Evolutionary conservation across 805 yeast species (phyloP), one percentile per base, ranked within the genome.

Genomic region (Starmerella davenportii): DNA sequence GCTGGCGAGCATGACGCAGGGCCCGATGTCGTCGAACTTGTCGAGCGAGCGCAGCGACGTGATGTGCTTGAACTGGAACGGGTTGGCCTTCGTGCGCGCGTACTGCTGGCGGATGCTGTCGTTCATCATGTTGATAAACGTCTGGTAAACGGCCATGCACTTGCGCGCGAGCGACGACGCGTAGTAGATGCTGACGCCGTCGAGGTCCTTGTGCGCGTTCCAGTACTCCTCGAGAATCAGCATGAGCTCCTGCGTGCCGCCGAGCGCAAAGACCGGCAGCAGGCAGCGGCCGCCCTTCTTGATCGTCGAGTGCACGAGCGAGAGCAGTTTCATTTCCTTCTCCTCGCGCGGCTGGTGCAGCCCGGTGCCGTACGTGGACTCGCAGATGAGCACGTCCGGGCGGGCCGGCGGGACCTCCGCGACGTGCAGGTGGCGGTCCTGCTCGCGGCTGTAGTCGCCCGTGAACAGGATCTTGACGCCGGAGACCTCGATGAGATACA

Each of bases 361-460:
- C 30, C 95, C 95, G 0, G 96, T 90, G 40, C 99, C 99, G 56
- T 85, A 90, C 1, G 99, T 90, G 4, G 95, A 79, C 57, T 90
- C 99, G 2, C 93, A 79, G 50, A 90, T 85, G 36, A 90, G 64
- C 18, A 90, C 69, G 58, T 90, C 96, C 0, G 96, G 95, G 44
- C 78, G 67, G 35, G 62, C 60, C 2, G 62, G 60, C 0, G 98
- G 98, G 2, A 90, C 76, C 57, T 90, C 98, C 0, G 98, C 99
- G 3, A 84, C 73, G 52, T 82, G 85, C 51, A 90, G 69, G 63
- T 90, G 99, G 46, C 99, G 74, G 55, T 85, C 93, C 52, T 80
- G 84, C 57, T 87, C 96, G 51, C 99, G 68, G 3, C 96, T 87
- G 54, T 81, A 90, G 58, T 90, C 99, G 40, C 99, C 99, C 0